These are phyloP conservation scores for Candida sithepensis DNA, from an alignment of 805 yeast species.

Conservation along the genomic window DNA sequence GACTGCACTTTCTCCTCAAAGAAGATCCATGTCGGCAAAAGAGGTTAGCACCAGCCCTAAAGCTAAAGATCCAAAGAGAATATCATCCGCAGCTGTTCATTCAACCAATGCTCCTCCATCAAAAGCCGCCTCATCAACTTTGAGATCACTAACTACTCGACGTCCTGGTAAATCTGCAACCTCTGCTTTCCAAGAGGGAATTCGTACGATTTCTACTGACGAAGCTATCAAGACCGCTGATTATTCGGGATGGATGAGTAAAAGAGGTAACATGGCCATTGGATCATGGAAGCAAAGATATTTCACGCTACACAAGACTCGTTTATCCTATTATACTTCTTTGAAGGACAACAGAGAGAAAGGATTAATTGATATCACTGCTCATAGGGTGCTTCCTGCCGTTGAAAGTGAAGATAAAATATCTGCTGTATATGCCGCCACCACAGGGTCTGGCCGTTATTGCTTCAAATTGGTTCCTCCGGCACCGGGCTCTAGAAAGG, in stretches of 20 bases:
- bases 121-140: conserved; percentile 33
- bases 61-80: conserved; percentile 33
- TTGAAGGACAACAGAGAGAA: conserved; percentile 79
- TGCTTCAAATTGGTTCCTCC: conserved; percentile 95
- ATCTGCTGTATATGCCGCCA: conserved; percentile 84
- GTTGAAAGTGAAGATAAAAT: conserved; percentile 71
- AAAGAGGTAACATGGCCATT: conserved; percentile 77
- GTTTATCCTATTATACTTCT: conserved; percentile 82
- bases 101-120: conserved; percentile 23
- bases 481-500: conserved; percentile 94
- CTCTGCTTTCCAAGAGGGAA: conserved; percentile 85
- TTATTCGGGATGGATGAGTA: conserved; percentile 93
- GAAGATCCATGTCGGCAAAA: conserved; percentile 52
- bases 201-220: conserved; percentile 67
- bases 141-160: conserved; percentile 39
- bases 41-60: conserved; percentile 29
- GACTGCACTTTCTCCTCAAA: conserved; percentile 28
- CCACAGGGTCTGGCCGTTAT: conserved; percentile 89
- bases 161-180: conserved; percentile 56
- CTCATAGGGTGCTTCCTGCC: conserved; percentile 86
- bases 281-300: conserved; percentile 90
- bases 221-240: conserved; percentile 75
- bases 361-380: conserved; percentile 93
- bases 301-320: conserved; percentile 86
- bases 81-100: conserved; percentile 34